Base-by-base conservation (phyloP, 805 yeast species). In the Henningerozyma blattae region DNA sequence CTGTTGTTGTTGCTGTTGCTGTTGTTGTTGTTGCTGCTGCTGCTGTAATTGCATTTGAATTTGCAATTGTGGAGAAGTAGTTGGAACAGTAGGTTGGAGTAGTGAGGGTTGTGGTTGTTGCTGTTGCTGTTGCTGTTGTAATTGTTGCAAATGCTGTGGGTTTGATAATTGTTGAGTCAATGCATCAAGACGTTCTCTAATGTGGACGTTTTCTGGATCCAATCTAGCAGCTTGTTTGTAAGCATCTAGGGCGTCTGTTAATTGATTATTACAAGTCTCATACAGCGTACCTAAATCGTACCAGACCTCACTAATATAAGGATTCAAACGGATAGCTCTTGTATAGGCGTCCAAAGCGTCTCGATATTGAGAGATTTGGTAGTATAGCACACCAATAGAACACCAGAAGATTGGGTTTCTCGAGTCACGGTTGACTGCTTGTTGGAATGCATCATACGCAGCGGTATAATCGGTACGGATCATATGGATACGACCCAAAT, bases 401-500 rank as follows among this genome's bases (percentile, higher is more conserved):
- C 93, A 82, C 98, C 98, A 91, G 65, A 91, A 91, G 1, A 96
- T 91, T 37, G 98, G 97, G 58, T 91, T 91, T 56, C 96, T 72
- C 26, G 94, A 80, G 58, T 91, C 97, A 42, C 95, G 72, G 58
- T 91, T 91, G 38, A 91, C 98, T 10, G 97, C 97, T 56, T 87
- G 96, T 63, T 91, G 98, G 72, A 89, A 91, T 0, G 96, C 93
- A 54, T 91, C 97, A 59, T 89, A 91, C 2, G 98, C 97, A 32
- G 91, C 86, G 39, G 91, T 80, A 63, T 86, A 91, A 57, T 89
- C 95, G 44, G 83, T 86, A 50, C 89, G 75, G 27, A 94, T 79
- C 97, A 91, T 89, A 64, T 89, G 94, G 42, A 93, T 94, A 45
- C 97, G 75, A 32, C 98, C 98, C 32, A 91, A 61, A 56, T 91